Base-by-base conservation (phyloP, 2,329 filamentous ascomycete species). In the Graphiopsis chlorocephala region DNA sequence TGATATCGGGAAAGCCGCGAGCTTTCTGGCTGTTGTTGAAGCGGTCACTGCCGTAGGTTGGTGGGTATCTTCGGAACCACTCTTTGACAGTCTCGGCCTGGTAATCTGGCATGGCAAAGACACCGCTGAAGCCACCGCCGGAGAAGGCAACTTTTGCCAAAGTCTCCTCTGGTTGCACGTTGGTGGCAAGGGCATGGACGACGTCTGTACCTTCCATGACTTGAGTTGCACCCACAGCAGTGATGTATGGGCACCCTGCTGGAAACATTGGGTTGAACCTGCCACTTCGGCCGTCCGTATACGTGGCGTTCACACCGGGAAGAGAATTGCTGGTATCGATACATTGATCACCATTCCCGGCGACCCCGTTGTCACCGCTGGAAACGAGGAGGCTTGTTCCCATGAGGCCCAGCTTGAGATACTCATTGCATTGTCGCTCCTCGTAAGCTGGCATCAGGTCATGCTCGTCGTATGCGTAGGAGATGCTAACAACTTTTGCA, bases 341-440 rank as follows among this genome's bases (percentile, higher is more conserved):
- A 56, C 82, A 83, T 50, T 76, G 64, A 33, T 70, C 69, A 14
- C 59, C 53, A 45, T 75, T 72, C 26, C 71, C 72, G 23, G 73
- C 74, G 8, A 77, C 76, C 45, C 75, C 75, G 60, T 73, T 79
- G 71, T 85, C 83, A n/a, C 83, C 83, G 3, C 79, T 81, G 0
- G 82, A 81, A 68, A 82, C 84, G 35, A 86, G 65, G 17, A 86
- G 74, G 1, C 81, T 80, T 12, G 84, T 78, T 23, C 83, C 84
- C 69, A 80, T 80, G 33, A 85, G 78, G 20, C 81, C 83, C 2
- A 86, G 79, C 76, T 86, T 86, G 80, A 85, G 80, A 72, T 83
- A 86, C 76, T 86, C 83, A 64, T 78, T 74, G 71, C 84, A 86
- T 73, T 86, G 84, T 3, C 84, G 77, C 57, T 77, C 68, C 66